Base-by-base conservation (phyloP, 306 rosid genomes). In the Crotalaria pallida region DNA sequence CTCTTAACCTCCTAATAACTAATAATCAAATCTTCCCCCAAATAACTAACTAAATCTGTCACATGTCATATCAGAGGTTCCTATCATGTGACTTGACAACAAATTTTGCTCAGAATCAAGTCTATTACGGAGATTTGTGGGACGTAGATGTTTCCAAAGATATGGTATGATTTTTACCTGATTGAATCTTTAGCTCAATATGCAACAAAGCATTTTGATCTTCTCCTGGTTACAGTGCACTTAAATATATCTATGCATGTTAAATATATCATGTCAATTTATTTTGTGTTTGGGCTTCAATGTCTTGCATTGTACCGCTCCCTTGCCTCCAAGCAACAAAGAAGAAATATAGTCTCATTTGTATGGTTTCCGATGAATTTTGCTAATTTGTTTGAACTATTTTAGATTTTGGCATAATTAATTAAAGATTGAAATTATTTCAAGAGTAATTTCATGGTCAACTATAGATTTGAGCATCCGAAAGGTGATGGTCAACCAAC, bases 131-230 rank as follows among this genome's bases (percentile, higher is more conserved):
- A 47, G 66, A 71, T 4, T 58, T 60, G 44, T 56, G 56, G 71
- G 74, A 79, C 49, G 83, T 70, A 60, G 71, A 64, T 23, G 23
- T 68, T 10, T 17, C 79, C 36, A 57, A 68, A 61, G 65, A 48
- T 64, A 58, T 78, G 90, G 96, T 89, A 60, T 68, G 58, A 49
- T 53, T 69, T 63, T 51, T 40, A 5, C 58, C 40, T 67, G 29
- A 40, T 16, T 57, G n/a, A n/a, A n/a, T 47, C 67, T 56, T 40
- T 10, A 13, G 64, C 40, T 22, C 44, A 71, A 50, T 55, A 29
- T 59, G 15, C 55, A 50, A 17, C 10, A 5, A 17, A 50, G n/a
- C n/a, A n/a, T n/a, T n/a, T n/a, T n/a, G n/a, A n/a, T n/a, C n/a
- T n/a, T n/a, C n/a, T n/a, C n/a, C n/a, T n/a, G n/a, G n/a, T n/a